Conservation (phyloP, 768 basidiomycete species). For the Tephrocybe sp. region DNA sequence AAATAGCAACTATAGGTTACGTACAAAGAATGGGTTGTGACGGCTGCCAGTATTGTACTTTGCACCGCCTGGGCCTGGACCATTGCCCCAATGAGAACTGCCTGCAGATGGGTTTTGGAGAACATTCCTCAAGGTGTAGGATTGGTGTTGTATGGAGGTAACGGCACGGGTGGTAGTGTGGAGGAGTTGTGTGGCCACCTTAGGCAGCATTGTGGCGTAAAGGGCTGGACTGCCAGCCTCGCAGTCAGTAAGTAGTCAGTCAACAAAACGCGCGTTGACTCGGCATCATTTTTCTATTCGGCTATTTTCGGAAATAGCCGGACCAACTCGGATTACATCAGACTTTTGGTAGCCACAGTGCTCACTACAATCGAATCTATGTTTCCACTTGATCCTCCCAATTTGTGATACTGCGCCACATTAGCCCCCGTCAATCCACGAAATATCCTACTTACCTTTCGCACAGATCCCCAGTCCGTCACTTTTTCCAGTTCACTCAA, state of each 20-base stretch:
- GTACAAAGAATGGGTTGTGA: constrained; percentile 65
- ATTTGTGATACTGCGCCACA: constrained; percentile 63
- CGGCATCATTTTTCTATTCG: constrained; percentile 14
- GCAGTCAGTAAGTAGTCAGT: neutral
- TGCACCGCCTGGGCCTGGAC: constrained; percentile 67
- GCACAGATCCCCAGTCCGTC: constrained; percentile 72
- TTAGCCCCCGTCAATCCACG: neutral
- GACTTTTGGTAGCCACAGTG: constrained; percentile 78
- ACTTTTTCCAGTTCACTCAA: constrained; percentile 40
- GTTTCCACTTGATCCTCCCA: constrained; percentile 43
- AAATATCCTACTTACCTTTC: constrained; percentile 53
- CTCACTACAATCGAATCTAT: constrained; percentile 74
- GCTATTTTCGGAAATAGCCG: constrained; percentile 12
- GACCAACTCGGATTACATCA: constrained; percentile 29
- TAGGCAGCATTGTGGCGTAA: constrained; percentile 63
- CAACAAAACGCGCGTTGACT: constrained; percentile 3
- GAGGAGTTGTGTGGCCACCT: constrained; percentile 76
- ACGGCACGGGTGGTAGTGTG: constrained; percentile 76
- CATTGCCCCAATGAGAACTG: constrained; percentile 48
- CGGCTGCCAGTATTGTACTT: constrained; percentile 72
- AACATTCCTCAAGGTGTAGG: constrained; percentile 71
- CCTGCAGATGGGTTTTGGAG: constrained; percentile 61
- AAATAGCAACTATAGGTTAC: constrained; percentile 22
- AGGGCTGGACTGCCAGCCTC: neutral
- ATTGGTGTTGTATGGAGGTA: constrained; percentile 71